Base-by-base conservation (phyloP, 2,329 filamentous ascomycete species). In the Alternaria gansuensis region DNA sequence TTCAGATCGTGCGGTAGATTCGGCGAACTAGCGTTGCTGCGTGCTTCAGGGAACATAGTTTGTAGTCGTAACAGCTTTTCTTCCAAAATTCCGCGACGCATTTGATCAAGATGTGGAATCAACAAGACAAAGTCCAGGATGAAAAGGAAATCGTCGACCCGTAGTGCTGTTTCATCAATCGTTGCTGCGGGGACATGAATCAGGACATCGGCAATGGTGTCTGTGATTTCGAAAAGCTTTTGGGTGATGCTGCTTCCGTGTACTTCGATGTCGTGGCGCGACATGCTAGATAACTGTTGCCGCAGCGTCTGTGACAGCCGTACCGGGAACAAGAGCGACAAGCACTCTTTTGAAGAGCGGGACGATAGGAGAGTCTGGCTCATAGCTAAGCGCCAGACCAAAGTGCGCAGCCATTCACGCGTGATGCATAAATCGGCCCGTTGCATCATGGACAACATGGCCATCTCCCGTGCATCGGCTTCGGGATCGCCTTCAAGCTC, bases 221-320 rank as follows among this genome's bases (percentile, higher is more conserved):
- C 85, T 0, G 84, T 83, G 60, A 87, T 85, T 65, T 87, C 85
- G 54, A 87, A 85, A 4, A 87, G 76, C 68, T 87, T 87, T 60
- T 85, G 82, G 51, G 86, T 76, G 54, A 87, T 84, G 23, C 83
- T 83, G 36, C 79, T 83, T 7, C 85, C 85, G 63, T 87, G 84
- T 4, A 84, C 82, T 28, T 81, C 81, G 57, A 87, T 82, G 52
- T 81, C 82, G 36, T 81, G 72, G 14, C 74, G 73, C 4, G 79
- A 79, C 65, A 82, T 79, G 49, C 68, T 72, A 1, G 73, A 74
- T 14, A 82, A 69, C 54, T 81, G 79, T 28, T 77, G 72, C 4
- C 80, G 79, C 3, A 83, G 71, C 51, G 80, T 78, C 51, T 75
- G 74, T 1, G 80, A 82, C 5, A 83, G 71, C 0, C 77, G 76